Evolutionary conservation across 1,139 yeast species (phyloP), one percentile per base, ranked within the genome.

Genomic region (Eremothecium cymbalariae): DNA sequence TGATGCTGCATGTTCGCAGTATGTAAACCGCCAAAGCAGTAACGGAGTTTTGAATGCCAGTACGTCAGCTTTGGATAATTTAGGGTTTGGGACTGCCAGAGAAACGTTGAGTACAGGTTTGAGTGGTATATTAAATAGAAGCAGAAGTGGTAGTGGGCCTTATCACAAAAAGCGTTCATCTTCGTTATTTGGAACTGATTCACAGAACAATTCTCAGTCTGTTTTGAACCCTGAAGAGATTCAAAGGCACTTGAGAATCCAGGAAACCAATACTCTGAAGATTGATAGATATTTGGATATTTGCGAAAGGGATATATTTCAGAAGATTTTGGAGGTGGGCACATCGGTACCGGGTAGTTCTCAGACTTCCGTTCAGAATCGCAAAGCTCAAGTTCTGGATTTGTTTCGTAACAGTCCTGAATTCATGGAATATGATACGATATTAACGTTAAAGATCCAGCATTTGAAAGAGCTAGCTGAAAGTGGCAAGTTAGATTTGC

Each of bases 101-200:
- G 58, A 55, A 26, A 41, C 55, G 2, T 40, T 53, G 19, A 54
- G 55, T 28, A 50, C 55, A 24, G 60, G 60, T 1, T 38, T 56
- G 25, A 54, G 59, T 31, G 58, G 60, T 2, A 50, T 56, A 5
- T 56, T 56, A 43, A 49, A 52, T n/a, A 42, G 59, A 14, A 53
- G 58, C 30, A 47, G 60, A 32, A 55, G 60, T 40, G 48, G 55
- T 28, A 53, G 59, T 34, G 48, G 41, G 1, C 45, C 50, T 6
- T 8, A 23, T 34, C n/a, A 42, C 46, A 31, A 44, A 50, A 31
- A 39, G 57, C 22, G 16, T 14, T 47, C 57, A 6, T 51, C 56
- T 2, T 51, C 59, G 2, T 24, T 52, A n/a, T 43, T 50, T 21
- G 51, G 57, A 31, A 40, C 40, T 13, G 55, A 48, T 20, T 52